Percentiles rank a stretch among this genome's conserved stretches.
These are phyloP conservation scores for Hymenoscyphus infarciens DNA, from an alignment of 2,329 filamentous ascomycete genomes.

Conservation along the genomic window DNA sequence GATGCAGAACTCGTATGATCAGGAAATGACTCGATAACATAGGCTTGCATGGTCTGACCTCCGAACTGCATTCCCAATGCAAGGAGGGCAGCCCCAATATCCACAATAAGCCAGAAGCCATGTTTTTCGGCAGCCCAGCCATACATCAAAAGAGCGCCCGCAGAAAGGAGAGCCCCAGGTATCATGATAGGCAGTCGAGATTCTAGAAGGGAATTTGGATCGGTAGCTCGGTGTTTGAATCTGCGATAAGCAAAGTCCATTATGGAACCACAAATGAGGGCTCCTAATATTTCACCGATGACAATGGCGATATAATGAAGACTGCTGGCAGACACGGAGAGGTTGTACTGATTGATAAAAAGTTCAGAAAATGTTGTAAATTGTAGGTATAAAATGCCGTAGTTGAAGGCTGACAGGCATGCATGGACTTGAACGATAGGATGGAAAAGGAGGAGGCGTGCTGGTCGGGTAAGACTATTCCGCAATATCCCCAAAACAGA, in stretches of 20 bases:
- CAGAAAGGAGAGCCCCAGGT: constrained; percentile 49
- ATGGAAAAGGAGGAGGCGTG: not conserved
- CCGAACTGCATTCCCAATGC: constrained; percentile 41
- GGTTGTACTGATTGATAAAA: not conserved
- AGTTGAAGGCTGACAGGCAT: not conserved
- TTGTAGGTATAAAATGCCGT: not conserved
- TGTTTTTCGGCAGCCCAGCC: constrained; percentile 52
- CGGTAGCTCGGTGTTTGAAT: constrained; percentile 44
- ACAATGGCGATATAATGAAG: not conserved
- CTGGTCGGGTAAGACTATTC: not conserved
- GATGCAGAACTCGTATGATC: constrained; percentile 37
- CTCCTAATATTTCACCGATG: not conserved
- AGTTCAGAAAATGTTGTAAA: not conserved
- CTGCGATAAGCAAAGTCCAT: not conserved
- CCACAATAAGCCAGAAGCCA: constrained; percentile 51
- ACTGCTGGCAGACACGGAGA: not conserved
- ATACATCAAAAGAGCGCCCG: constrained; percentile 53
- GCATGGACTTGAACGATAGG: not conserved
- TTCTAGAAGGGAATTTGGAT: constrained; percentile 48
- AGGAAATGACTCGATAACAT: constrained; percentile 48
- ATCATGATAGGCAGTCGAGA: constrained; percentile 57
- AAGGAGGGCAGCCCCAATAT: constrained; percentile 49
- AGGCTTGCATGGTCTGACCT: constrained; percentile 36
- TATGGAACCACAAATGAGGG: not conserved
- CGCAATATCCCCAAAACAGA: not conserved